phyloP scores from a whole-genome alignment of 2,329 filamentous ascomycete species.

The Cladosporium colombiae region DNA sequence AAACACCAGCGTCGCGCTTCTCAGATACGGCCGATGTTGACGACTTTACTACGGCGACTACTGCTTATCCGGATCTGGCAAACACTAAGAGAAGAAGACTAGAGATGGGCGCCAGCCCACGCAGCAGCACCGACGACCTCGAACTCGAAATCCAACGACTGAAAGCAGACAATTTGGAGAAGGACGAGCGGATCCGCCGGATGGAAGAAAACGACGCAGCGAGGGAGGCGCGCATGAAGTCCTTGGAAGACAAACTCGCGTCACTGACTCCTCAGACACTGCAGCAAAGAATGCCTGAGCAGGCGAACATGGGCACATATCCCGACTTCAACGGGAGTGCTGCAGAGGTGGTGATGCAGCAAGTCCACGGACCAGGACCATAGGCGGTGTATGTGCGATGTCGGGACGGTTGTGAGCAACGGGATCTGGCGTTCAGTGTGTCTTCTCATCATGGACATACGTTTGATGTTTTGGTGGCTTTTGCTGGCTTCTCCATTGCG shows the following conservation, averaged over 20 bases:
- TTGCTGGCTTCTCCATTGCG: constrained; percentile 1
- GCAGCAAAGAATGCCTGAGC: constrained; percentile 17
- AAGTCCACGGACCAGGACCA: not conserved
- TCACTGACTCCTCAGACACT: constrained; percentile 7
- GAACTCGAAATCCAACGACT: constrained; percentile 45
- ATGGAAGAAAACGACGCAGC: constrained; percentile 25
- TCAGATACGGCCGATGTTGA: constrained; percentile 13
- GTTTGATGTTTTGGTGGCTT: not conserved
- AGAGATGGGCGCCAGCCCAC: constrained; percentile 11
- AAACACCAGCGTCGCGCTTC: constrained; percentile 12
- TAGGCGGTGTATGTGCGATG: not conserved
- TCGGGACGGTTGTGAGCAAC: not conserved
- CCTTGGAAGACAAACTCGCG: constrained; percentile 15
- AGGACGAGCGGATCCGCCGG: constrained; percentile 38
- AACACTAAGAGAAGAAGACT: constrained; percentile 21
- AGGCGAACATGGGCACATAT: constrained; percentile 12
- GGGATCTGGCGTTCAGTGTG: constrained; percentile 6
- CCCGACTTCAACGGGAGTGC: constrained; percentile 15
- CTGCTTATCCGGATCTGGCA: constrained; percentile 16
- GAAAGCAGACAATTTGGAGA: constrained; percentile 43
- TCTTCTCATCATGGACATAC: constrained; percentile 13
- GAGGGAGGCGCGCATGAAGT: constrained; percentile 15
- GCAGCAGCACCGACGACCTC: constrained; percentile 35
- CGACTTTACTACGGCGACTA: constrained; percentile 13
- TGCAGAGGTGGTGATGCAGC: constrained; percentile 8